A percentile compares a stretch with the other conserved stretches of the same genome.
Evolutionary conservation across 352 stramenopile genomes (phyloP).

Genomic region (Globisporangium alternatum): DNA sequence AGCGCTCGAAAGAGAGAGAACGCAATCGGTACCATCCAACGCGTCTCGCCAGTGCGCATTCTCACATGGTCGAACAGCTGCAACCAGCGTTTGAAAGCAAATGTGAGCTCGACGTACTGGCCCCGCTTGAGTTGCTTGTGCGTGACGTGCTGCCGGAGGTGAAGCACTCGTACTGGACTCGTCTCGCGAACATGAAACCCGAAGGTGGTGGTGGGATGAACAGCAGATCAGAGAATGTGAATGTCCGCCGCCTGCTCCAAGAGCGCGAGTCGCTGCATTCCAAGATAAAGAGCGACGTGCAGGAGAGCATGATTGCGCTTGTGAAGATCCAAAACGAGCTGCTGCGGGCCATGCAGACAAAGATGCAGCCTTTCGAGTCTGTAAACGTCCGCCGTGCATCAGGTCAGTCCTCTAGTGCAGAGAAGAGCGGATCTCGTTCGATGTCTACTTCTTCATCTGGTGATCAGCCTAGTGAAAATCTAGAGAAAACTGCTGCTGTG

Average conservation of each 20-base stretch:
- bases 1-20: slow-evolving; percentile 9
- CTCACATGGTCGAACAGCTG: slow-evolving; percentile 30
- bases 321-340: slow-evolving; percentile 49
- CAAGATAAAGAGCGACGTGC: slow-evolving; percentile 42
- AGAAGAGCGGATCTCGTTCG: neutral
- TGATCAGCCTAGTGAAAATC: neutral
- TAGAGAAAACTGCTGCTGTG: neutral
- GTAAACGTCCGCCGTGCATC: neutral
- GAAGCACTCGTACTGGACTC: slow-evolving; percentile 77
- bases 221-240: slow-evolving; percentile 19
- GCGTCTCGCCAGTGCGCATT: slow-evolving; percentile 28
- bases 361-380: slow-evolving; percentile 32
- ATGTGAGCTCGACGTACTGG: slow-evolving; percentile 44
- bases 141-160: slow-evolving; percentile 60
- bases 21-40: slow-evolving; percentile 16
- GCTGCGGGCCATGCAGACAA: slow-evolving; percentile 31
- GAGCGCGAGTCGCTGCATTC: slow-evolving; percentile 48
- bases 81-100: slow-evolving; percentile 39
- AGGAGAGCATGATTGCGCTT: slow-evolving; percentile 49
- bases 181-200: slow-evolving; percentile 27
- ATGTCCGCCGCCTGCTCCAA: slow-evolving; percentile 43
- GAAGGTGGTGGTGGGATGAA: neutral
- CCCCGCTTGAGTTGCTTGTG: slow-evolving; percentile 39
- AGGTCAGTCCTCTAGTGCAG: neutral
- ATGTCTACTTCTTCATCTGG: neutral